These are phyloP conservation scores for Cercospora canescens DNA, from an alignment of 2,329 filamentous ascomycete species.

Conservation along the genomic window DNA sequence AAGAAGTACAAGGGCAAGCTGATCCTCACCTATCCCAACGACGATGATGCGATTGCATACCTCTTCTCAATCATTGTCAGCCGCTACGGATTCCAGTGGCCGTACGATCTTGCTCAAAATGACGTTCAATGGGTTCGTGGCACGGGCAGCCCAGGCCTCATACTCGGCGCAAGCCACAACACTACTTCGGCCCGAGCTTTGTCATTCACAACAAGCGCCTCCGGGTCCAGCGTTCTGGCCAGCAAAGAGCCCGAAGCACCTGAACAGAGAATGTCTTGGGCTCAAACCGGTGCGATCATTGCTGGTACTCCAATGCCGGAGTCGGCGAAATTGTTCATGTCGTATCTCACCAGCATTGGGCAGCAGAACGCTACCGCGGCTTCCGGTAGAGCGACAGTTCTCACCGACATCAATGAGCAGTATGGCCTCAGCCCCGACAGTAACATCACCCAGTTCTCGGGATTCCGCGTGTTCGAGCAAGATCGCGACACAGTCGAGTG, in stretches of 20 bases:
- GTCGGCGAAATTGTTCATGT: slow-evolving; percentile 50
- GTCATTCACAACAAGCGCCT: slow-evolving; percentile 17
- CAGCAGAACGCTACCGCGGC: slow-evolving; percentile 10
- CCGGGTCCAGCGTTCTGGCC: neutral
- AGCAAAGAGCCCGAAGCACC: slow-evolving; percentile 11
- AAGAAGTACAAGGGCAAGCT: slow-evolving; percentile 57
- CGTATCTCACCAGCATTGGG: slow-evolving; percentile 31
- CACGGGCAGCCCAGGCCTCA: slow-evolving; percentile 42
- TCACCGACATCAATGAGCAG: slow-evolving; percentile 13
- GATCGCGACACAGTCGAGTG: slow-evolving; percentile 21
- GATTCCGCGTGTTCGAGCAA: slow-evolving; percentile 19
- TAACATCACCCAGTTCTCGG: slow-evolving; percentile 17
- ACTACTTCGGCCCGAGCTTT: slow-evolving; percentile 21
- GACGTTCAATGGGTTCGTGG: slow-evolving; percentile 56
- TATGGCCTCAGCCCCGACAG: slow-evolving; percentile 9
- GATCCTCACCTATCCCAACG: slow-evolving; percentile 58
- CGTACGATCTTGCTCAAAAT: slow-evolving; percentile 47
- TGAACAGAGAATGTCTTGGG: slow-evolving; percentile 48
- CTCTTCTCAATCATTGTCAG: slow-evolving; percentile 49
- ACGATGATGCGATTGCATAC: slow-evolving; percentile 58
- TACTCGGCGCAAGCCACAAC: slow-evolving; percentile 28
- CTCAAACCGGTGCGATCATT: slow-evolving; percentile 49
- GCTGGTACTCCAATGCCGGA: slow-evolving; percentile 48
- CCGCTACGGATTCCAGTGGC: slow-evolving; percentile 47
- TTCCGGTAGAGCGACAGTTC: neutral